Evolutionary conservation across 1,284 basidiomycete species (phyloP), one percentile per base, ranked within the genome.

Genomic region (Pseudozyma sp.): DNA sequence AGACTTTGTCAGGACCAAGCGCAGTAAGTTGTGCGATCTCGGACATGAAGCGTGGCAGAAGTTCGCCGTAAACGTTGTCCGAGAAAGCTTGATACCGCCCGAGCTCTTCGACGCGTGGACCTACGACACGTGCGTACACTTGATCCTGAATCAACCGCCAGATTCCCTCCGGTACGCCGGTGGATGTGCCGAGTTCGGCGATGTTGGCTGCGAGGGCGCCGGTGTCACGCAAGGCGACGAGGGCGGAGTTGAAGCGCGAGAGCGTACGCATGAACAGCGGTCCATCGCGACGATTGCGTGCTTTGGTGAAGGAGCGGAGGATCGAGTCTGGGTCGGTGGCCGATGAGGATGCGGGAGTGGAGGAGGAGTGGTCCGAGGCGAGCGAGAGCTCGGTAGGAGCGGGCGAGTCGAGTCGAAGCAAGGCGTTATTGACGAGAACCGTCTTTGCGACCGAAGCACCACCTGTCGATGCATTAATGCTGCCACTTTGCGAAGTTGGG

Each of bases 71-170:
- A n/a, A 84, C 82, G 39, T 82, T 79, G 60, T 84, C 82, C 6
- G 69, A 75, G 56, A 86, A 86, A 5, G 85, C 82, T 53, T 81
- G 80, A 68, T 87, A 87, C 29, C 84, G 84, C 50, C 86, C 86
- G 30, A 89, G 79, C 53, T 84, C 80, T 33, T 85, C 85, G 6
- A 87, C 83, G 39, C 86, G 86, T 0, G 88, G 88, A 3, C 87
- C 88, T 0, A 89, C 88, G 1, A 86, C 84, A 9, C 88, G 83
- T 34, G 88, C 86, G 66, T 89, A 89, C 17, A 86, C 85, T 81
- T 88, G 87, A 24, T 87, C 87, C 59, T 87, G 85, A 11, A 88
- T 84, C 53, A 86, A 79, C 29, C 85, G 81, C 88, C 88, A 89
- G 3, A 88, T 75, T 13, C 77, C 76, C 57, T 84, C 81, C 0